Base-by-base conservation (phyloP, 768 basidiomycete genomes). In the Amanita jacksonii region DNA sequence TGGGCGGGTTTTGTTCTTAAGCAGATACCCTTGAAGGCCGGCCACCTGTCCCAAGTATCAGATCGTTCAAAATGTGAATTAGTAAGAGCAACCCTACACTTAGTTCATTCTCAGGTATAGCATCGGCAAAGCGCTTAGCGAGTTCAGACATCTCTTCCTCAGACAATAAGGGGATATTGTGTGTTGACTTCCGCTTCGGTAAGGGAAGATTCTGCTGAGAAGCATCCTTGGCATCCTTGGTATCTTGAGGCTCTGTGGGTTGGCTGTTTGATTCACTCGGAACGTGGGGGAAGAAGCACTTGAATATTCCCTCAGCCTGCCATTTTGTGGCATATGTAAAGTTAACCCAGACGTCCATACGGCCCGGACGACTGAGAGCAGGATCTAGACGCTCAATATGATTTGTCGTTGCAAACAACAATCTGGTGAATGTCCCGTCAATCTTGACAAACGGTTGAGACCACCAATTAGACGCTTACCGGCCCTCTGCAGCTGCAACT, bases 271-370 rank as follows among this genome's bases (percentile, higher is more conserved):
- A 45, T 15, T 62, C 47, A 41, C 69, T 51, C 2, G 73, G 65
- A 51, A 69, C 78, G 61, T 62, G 81, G 3, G 88, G 87, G 81
- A 91, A 91, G 78, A 91, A 91, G 61, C 85, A 88, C 60, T 88
- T 88, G 77, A 89, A 91, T 58, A 91, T 86, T 41, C 85, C 87
- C 62, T 89, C 87, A 10, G 88, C 88, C 56, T 91, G 88, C 85
- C 85, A 90, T 60, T 87, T 90, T 6, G 85, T 88, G 4, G 88
- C 87, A 55, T 91, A 81, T 41, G 83, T 81, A 63, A 91, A 91
- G 66, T 89, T 87, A 31, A 92, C 74, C 87, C 87, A 90, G 12
- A 93, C 81, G 54, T 90, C 89, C 85, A 89, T 88, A 36, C 86
- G 84, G 46, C 91, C 91, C 22, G 90, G 85, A 16, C 88, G 77